Evolutionary conservation across 768 basidiomycete species (phyloP).

Genomic region (Leucocoprinus birnbaumii): DNA sequence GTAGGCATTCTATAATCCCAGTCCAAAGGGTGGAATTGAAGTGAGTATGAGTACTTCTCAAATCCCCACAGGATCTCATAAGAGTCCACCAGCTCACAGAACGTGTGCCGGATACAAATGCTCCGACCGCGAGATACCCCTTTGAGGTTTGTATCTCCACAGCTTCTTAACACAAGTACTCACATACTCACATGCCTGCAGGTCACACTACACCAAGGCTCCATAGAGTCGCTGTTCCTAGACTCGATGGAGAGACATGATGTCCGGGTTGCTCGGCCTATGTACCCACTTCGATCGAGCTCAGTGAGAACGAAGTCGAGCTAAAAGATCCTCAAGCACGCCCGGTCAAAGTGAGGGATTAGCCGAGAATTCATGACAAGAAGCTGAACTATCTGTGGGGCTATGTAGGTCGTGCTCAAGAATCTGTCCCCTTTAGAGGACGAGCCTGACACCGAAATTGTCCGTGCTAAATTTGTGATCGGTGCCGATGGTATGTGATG

Average conservation of each 20-base stretch:
- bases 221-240: slow-evolving; percentile 56
- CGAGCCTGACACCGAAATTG: slow-evolving; percentile 44
- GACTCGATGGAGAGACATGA: slow-evolving; percentile 49
- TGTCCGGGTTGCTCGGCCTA: slow-evolving; percentile 47
- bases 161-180: neutral
- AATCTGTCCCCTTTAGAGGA: slow-evolving; percentile 32
- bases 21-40: slow-evolving; percentile 56
- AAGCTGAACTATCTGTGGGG: neutral
- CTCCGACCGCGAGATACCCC: slow-evolving; percentile 63
- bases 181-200: slow-evolving; percentile 17
- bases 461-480: slow-evolving; percentile 71
- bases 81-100: slow-evolving; percentile 47
- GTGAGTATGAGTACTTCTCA: slow-evolving; percentile 19
- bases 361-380: neutral
- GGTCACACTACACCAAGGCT: slow-evolving; percentile 63
- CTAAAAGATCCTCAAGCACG: slow-evolving; percentile 37
- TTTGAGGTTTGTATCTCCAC: slow-evolving; percentile 52
- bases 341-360: slow-evolving; percentile 32
- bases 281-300: slow-evolving; percentile 43
- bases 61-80: neutral
- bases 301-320: slow-evolving; percentile 37
- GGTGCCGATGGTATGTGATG: slow-evolving; percentile 62
- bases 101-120: slow-evolving; percentile 59
- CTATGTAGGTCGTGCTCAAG: slow-evolving; percentile 40
- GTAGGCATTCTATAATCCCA: slow-evolving; percentile 79